phyloP scores from a whole-genome alignment of 345 rosid genomes.

The Linum trigynum region DNA sequence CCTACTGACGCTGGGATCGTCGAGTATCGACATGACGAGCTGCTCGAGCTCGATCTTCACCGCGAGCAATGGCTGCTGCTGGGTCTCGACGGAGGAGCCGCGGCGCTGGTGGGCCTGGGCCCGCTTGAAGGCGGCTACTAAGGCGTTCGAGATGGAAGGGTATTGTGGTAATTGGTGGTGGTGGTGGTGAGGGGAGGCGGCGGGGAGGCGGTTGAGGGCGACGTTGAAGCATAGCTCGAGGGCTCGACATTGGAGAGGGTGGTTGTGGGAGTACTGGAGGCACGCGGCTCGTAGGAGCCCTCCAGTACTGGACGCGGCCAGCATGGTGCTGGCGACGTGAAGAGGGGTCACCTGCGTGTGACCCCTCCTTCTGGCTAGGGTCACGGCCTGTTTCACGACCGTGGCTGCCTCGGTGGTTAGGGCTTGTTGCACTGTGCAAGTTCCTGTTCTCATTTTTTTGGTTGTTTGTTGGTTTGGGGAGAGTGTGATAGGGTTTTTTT shows the following conservation, averaged over 20 bases:
- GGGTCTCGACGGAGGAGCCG: constrained; percentile 53
- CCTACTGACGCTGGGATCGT: constrained; percentile 71
- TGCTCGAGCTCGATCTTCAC: constrained; percentile 63
- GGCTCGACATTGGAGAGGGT: constrained; percentile 62
- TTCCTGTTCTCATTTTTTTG: constrained; percentile 23
- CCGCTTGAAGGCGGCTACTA: constrained; percentile 63
- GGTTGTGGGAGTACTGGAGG: constrained; percentile 48
- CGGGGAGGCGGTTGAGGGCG: constrained; percentile 63
- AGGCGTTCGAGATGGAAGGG: constrained; percentile 63
- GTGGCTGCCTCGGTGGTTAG: constrained; percentile 25
- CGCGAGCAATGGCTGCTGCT: constrained; percentile 52
- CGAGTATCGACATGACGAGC: constrained; percentile 59
- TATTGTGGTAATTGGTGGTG: constrained; percentile 4
- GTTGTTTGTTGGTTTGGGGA: background rate
- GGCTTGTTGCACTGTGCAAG: constrained; percentile 25
- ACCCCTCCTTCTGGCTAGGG: constrained; percentile 21
- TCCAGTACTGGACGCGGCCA: constrained; percentile 29
- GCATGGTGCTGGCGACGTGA: constrained; percentile 63
- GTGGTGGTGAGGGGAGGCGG: constrained; percentile 19
- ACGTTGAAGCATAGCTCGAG: constrained; percentile 80
- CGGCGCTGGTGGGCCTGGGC: constrained; percentile 78
- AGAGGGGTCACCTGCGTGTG: constrained; percentile 33
- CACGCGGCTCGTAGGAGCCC: constrained; percentile 55
- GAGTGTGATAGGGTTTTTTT: background rate
- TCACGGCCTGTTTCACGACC: constrained; percentile 21